Evolutionary conservation across 116 monocot species (phyloP).

Genomic region (Trichopus zeylanicus): DNA sequence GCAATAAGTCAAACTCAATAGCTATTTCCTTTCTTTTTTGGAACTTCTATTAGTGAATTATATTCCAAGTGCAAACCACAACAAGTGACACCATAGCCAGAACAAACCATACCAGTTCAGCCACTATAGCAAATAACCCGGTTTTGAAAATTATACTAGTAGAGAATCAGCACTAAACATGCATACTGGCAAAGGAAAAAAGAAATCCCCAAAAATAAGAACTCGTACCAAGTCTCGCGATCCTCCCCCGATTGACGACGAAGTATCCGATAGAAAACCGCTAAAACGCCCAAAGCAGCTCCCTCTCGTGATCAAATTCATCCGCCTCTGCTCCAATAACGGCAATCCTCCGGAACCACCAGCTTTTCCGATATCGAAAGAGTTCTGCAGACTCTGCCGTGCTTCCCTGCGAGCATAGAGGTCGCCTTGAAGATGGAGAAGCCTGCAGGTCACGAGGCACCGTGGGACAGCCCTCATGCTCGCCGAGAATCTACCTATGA

Average conservation of each 20-base stretch:
- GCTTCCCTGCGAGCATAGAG: neutral
- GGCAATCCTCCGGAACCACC: neutral
- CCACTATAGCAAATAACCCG: too few species aligned
- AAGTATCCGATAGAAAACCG: conserved; percentile 21
- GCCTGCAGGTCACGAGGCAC: conserved; percentile 17
- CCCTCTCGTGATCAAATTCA: conserved; percentile 3
- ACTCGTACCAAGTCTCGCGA: conserved; percentile 13
- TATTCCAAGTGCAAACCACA: too few species aligned
- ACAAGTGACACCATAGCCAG: too few species aligned
- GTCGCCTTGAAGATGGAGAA: conserved; percentile 3
- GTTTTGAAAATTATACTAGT: too few species aligned
- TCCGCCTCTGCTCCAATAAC: neutral
- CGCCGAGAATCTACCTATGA: too few species aligned
- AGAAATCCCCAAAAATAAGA: too few species aligned
- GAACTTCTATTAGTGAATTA: too few species aligned
- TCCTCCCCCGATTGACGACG: conserved; percentile 3
- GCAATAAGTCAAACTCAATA: neutral
- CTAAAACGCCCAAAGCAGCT: conserved; percentile 6
- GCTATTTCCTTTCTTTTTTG: too few species aligned
- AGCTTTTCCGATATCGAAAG: neutral
- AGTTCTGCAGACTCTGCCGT: neutral
- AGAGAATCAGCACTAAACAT: too few species aligned
- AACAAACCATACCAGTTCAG: too few species aligned
- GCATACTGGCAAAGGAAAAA: too few species aligned
- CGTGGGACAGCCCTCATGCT: too few species aligned